Base-by-base conservation (phyloP, 768 basidiomycete genomes). In the Clathrus columnatus region DNA sequence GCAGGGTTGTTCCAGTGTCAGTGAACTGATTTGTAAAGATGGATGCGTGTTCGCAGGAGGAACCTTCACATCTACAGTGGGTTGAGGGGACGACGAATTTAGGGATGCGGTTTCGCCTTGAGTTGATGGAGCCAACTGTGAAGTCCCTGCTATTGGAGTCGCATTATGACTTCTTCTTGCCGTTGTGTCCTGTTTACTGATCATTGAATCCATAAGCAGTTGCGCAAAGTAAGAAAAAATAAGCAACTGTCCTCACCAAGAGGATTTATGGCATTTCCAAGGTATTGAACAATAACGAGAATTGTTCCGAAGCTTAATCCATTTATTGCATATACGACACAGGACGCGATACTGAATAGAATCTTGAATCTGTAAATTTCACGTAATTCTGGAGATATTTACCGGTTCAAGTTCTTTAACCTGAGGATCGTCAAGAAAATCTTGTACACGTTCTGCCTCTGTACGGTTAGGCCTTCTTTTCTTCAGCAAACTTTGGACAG, bases 221-320 rank as follows among this genome's bases (percentile, higher is more conserved):
- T 24, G 48, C 24, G 21, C 26, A 23, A 26, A 29, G n/a, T 18
- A 42, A 26, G 50, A 24, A 42, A 18, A 32, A 2, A 24, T 42
- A 32, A 63, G 65, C 58, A 54, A 68, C 69, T 63, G 61, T 27
- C 61, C 66, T 55, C 59, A 60, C 51, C 63, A 60, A 23, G 69
- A 64, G 32, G 67, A 64, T 56, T 66, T 71, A 42, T 55, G 54
- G 14, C 54, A 55, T 30, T 89, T 86, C 87, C 87, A 90, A 0
- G 87, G 87, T 52, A 90, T 89, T n/a, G 82, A 85, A 63, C 87
- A 91, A 62, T 88, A 91, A 0, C 87, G 89, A 52, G 87, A 89
- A 66, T 91, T 55, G 23, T 55, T 55, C 18, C 54, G 46, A 20
- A 55, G 54, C 43, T 55, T 55, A 26, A 55, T 55, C 54, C 54